phyloP scores from a whole-genome alignment of 192 early-diverging fungal species.

The Coemansia sp. region DNA sequence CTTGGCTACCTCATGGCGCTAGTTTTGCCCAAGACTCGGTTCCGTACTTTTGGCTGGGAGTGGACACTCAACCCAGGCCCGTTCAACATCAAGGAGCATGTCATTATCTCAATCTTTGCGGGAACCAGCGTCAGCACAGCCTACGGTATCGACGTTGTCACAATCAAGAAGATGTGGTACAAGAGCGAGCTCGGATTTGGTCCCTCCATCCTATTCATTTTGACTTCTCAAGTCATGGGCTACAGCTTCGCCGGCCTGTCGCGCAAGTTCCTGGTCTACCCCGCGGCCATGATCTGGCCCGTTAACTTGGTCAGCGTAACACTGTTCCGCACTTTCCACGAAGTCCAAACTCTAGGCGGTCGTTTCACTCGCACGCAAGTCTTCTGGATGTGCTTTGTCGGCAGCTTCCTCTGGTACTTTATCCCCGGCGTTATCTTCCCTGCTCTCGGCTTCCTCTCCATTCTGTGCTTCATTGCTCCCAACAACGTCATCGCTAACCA shows the following conservation, averaged over 20 bases:
- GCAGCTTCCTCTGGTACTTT: slow-evolving; percentile 60
- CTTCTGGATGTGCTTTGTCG: slow-evolving; percentile 56
- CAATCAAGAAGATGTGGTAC: slow-evolving; percentile 70
- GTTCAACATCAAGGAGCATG: slow-evolving; percentile 90
- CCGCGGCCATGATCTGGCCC: slow-evolving; percentile 90
- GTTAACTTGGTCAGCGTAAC: slow-evolving; percentile 73
- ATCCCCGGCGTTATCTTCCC: slow-evolving; percentile 73
- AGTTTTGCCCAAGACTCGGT: slow-evolving; percentile 60
- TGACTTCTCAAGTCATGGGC: slow-evolving; percentile 72
- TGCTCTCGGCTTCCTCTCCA: slow-evolving; percentile 63
- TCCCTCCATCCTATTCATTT: slow-evolving; percentile 64
- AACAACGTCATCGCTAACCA: slow-evolving; percentile 52
- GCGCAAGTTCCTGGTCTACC: slow-evolving; percentile 84
- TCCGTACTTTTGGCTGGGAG: slow-evolving; percentile 57
- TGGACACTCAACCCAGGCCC: slow-evolving; percentile 82
- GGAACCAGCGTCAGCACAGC: slow-evolving; percentile 69
- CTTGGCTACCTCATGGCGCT: slow-evolving; percentile 69
- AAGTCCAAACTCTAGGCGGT: slow-evolving; percentile 56
- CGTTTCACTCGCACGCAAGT: slow-evolving; percentile 57
- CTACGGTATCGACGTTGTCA: slow-evolving; percentile 78
- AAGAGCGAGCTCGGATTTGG: slow-evolving; percentile 67
- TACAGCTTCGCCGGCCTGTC: slow-evolving; percentile 71
- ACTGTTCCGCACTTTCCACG: slow-evolving; percentile 79
- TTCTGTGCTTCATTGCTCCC: slow-evolving; percentile 62
- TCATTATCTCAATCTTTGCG: slow-evolving; percentile 78